phyloP scores from a whole-genome alignment of 352 stramenopile species.

The Globisporangium megalacanthum region DNA sequence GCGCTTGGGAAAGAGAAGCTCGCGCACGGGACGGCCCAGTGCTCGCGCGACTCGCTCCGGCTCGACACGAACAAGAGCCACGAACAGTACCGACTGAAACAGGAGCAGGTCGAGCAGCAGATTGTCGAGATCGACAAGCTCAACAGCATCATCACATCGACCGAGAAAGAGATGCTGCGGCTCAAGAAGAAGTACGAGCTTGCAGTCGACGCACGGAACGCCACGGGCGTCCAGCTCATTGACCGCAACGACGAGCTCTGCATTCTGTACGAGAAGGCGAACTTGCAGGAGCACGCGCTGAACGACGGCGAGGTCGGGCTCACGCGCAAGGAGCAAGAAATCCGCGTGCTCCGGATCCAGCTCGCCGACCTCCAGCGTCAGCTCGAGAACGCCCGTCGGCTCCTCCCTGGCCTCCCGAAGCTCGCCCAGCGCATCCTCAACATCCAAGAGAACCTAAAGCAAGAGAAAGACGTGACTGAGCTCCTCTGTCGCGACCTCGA shows the following conservation, averaged over 20 bases:
- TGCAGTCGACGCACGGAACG: conserved; percentile 83
- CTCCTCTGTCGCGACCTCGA: conserved; percentile 89
- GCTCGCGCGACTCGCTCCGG: conserved; percentile 82
- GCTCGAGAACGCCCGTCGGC: conserved; percentile 63
- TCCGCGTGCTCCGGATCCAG: conserved; percentile 75
- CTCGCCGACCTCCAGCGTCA: conserved; percentile 61
- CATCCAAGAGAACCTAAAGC: conserved; percentile 76
- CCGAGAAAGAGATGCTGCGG: conserved; percentile 88
- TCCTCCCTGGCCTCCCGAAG: conserved; percentile 75
- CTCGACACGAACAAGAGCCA: conserved; percentile 90
- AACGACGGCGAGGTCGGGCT: conserved; percentile 77
- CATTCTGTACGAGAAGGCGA: conserved; percentile 93
- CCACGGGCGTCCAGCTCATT: conserved; percentile 90
- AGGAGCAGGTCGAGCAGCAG: conserved; percentile 92
- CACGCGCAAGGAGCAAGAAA: conserved; percentile 75
- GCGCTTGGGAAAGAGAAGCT: conserved; percentile 88
- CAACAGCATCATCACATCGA: conserved; percentile 90
- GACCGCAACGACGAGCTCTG: conserved; percentile 95
- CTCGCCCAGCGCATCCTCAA: conserved; percentile 76
- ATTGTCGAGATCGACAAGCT: conserved; percentile 95
- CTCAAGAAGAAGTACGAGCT: conserved; percentile 92
- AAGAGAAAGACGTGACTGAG: conserved; percentile 86
- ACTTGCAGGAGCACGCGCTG: conserved; percentile 85
- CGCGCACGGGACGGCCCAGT: conserved; percentile 82
- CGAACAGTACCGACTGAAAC: conserved; percentile 85